phyloP scores from a whole-genome alignment of 495 filamentous ascomycete species.

The Rhizodiscina lignyota region DNA sequence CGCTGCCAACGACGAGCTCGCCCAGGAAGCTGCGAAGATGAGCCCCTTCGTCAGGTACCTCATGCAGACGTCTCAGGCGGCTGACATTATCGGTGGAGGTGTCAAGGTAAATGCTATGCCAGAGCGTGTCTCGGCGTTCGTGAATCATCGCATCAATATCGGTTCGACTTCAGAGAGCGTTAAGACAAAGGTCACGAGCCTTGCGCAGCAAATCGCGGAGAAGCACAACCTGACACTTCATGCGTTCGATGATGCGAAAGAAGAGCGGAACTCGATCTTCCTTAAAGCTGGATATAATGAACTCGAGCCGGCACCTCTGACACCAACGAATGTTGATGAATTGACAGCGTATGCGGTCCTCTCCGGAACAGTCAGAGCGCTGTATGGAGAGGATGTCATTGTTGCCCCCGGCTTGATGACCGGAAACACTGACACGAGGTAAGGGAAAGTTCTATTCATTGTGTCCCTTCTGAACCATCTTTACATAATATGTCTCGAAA shows the following conservation, averaged over 20 bases:
- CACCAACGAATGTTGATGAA: constrained; percentile 30
- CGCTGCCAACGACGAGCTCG: background rate
- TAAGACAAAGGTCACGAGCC: background rate
- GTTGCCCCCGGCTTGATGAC: constrained; percentile 50
- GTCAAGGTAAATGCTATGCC: constrained; percentile 50
- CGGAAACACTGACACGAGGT: constrained; percentile 53
- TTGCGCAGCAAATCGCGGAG: background rate
- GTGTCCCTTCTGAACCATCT: no score
- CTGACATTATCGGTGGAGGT: constrained; percentile 41
- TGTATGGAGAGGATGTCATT: constrained; percentile 40
- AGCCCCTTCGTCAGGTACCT: constrained; percentile 20
- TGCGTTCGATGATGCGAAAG: constrained; percentile 18
- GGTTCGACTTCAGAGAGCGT: background rate
- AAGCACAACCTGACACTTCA: background rate
- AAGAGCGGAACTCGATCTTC: no score
- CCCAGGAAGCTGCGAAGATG: background rate
- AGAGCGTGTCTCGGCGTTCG: constrained; percentile 36
- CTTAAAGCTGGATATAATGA: no score
- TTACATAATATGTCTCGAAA: no score
- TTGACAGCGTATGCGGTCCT: constrained; percentile 31
- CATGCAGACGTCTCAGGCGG: constrained; percentile 32
- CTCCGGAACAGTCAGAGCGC: constrained; percentile 38
- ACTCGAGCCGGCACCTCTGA: background rate
- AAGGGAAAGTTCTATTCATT: no score
- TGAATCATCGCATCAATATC: constrained; percentile 40